These are phyloP conservation scores for Ophiostoma triangulosporum DNA, from an alignment of 2,329 filamentous ascomycete genomes.

Conservation along the genomic window DNA sequence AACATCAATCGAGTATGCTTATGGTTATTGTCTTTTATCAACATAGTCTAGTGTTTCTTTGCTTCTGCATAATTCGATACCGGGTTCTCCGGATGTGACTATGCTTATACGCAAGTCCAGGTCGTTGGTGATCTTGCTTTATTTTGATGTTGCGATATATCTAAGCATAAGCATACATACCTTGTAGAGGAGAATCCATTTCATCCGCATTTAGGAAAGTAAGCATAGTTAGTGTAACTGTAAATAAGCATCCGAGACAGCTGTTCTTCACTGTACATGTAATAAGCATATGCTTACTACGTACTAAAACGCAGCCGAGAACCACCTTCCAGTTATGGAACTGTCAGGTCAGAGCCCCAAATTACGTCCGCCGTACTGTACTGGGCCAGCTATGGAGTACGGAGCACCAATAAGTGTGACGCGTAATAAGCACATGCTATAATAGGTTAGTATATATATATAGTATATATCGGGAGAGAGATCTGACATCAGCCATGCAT, in stretches of 20 bases:
- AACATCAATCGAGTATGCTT: no score
- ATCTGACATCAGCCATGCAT: not conserved
- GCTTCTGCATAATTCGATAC: not conserved
- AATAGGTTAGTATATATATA: not conserved
- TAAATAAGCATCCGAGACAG: not conserved
- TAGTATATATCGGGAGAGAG: not conserved
- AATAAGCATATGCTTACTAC: no score
- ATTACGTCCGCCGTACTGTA: not conserved
- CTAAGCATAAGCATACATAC: no score
- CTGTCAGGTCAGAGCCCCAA: not conserved
- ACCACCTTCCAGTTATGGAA: not conserved
- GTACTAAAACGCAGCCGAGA: not conserved
- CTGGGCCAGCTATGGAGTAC: not conserved
- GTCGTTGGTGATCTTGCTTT: not conserved
- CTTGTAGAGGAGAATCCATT: no score
- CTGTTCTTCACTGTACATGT: no score
- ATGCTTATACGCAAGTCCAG: not conserved
- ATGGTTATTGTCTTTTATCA: no score
- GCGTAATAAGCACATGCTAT: not conserved
- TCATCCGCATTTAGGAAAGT: no score
- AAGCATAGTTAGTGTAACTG: no score
- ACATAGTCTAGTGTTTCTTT: not conserved
- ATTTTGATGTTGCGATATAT: no score
- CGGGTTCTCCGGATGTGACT: not conserved
- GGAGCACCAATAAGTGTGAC: not conserved